phyloP scores from a whole-genome alignment of 768 basidiomycete species.

The Pleurotus ostreatus region DNA sequence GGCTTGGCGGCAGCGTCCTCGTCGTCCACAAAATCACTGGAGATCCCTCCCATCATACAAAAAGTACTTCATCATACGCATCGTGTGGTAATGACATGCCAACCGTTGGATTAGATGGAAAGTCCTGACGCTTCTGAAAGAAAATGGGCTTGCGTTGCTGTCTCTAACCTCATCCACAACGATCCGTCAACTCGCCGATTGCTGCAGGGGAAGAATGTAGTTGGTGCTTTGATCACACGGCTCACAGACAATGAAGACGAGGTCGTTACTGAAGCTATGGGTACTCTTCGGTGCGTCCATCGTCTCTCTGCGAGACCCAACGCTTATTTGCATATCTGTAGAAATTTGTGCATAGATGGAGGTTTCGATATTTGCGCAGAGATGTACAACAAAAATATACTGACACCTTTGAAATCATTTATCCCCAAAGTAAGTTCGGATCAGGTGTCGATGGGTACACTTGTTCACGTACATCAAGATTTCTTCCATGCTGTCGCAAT shows the following conservation, averaged over 20 bases:
- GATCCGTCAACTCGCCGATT: conserved; percentile 89
- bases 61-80: conserved; percentile 52
- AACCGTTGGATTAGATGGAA: conserved; percentile 51
- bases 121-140: conserved; percentile 75
- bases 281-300: conserved; percentile 70
- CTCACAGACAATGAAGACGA: conserved; percentile 88
- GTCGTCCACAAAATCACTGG: conserved; percentile 71
- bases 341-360: conserved; percentile 92
- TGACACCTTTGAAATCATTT: conserved; percentile 71
- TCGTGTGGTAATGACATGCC: neutral
- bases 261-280: conserved; percentile 85
- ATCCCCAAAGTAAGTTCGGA: conserved; percentile 62
- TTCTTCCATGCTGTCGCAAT: conserved; percentile 65
- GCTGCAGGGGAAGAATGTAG: conserved; percentile 87
- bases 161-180: conserved; percentile 94
- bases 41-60: conserved; percentile 83
- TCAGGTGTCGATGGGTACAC: neutral
- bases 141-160: conserved; percentile 94
- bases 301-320: neutral
- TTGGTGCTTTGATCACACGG: conserved; percentile 82
- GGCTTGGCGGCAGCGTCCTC: conserved; percentile 75
- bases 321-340: conserved; percentile 24
- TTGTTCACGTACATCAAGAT: conserved; percentile 43
- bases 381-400: conserved; percentile 95
- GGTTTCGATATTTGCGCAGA: conserved; percentile 94